Evolutionary conservation across 805 yeast species (phyloP).

Genomic region (Hanseniaspora jakobsenii): DNA sequence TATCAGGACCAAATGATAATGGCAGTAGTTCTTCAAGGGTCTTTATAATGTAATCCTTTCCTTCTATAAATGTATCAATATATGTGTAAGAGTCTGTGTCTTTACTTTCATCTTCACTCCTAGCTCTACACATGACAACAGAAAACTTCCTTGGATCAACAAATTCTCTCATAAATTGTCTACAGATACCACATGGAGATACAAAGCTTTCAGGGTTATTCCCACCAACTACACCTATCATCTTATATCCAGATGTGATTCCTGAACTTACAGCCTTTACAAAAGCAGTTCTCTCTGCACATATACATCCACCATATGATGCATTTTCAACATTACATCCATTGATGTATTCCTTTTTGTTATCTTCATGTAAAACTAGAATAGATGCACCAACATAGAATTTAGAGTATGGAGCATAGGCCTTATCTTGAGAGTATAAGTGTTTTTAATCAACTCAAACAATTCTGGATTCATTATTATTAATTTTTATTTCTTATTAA

Average conservation of each 20-base stretch:
- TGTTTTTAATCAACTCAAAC: constrained; percentile 24
- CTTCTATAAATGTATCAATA: constrained; percentile 28
- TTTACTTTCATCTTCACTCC: constrained; percentile 1
- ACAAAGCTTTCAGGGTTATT: constrained; percentile 47
- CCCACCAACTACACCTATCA: constrained; percentile 55
- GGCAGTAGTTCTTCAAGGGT: constrained; percentile 61
- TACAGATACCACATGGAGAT: constrained; percentile 88
- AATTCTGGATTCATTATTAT: constrained; percentile 24
- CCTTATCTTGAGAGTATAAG: constrained; percentile 31
- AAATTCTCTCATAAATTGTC: constrained; percentile 83
- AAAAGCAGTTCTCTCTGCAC: constrained; percentile 66
- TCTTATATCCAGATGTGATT: constrained; percentile 29
- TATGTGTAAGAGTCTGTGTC: neutral
- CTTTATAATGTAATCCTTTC: constrained; percentile 34
- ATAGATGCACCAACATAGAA: constrained; percentile 68
- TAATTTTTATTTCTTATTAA: constrained; percentile 12
- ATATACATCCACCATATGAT: constrained; percentile 64
- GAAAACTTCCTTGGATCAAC: constrained; percentile 37
- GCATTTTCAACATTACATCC: constrained; percentile 96
- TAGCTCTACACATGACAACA: constrained; percentile 51
- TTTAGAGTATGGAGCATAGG: constrained; percentile 40
- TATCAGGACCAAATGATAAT: constrained; percentile 74
- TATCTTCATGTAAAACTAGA: constrained; percentile 32
- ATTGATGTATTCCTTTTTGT: constrained; percentile 25
- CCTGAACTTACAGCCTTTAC: constrained; percentile 39